Base-by-base conservation (phyloP, 139 green algal genomes). In the Pedinophyceae sp. region DNA sequence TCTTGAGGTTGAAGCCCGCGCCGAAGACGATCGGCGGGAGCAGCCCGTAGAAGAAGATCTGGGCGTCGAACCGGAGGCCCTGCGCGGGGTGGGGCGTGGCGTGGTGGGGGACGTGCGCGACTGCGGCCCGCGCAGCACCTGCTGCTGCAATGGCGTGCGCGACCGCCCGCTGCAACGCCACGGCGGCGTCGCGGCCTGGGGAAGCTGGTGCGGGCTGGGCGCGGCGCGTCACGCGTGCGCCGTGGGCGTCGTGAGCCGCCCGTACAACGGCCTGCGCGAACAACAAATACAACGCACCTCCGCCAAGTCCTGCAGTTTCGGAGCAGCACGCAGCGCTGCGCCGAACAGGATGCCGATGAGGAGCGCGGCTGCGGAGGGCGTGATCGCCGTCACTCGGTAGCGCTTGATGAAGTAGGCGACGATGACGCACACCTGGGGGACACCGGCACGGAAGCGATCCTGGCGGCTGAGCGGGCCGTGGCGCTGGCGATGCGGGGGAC, bases 1-100 rank as follows among this genome's bases (percentile, higher is more conserved):
- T 67, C 6, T 73, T 66, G 27, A 84, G 18, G 28, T 30, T 67
- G 41, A 79, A 88, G 1, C 79, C 79, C 16, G 78, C 67, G 5
- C 68, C 61, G 60, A 82, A 88, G 16, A 87, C 80, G 27, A 87
- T 88, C 45, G 81, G 79, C n/a, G 79, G 79, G 19, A 87, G 67
- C 0, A 87, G 61, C 48, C 57, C 52, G 54, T 69, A 65, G 61
- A 80, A 78, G 61, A 80, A 80, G 52, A 74, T 50, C 2, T 30
- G 59, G 25, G 72, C 62, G 1, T 55, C 68, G 46, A 80, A 80
- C 17, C 59, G 55, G 27, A 80, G 56, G 22, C 62, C 51, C 24
- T 58, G 18, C 23, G 52, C 27, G 22, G 77, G 55, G 27, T 69
- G 58, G 61, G 64, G 30, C 28, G 22, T 2, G 18, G 7, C 49